Conservation (phyloP, 2,329 filamentous ascomycete genomes). For the Fusarium floridanum region DNA sequence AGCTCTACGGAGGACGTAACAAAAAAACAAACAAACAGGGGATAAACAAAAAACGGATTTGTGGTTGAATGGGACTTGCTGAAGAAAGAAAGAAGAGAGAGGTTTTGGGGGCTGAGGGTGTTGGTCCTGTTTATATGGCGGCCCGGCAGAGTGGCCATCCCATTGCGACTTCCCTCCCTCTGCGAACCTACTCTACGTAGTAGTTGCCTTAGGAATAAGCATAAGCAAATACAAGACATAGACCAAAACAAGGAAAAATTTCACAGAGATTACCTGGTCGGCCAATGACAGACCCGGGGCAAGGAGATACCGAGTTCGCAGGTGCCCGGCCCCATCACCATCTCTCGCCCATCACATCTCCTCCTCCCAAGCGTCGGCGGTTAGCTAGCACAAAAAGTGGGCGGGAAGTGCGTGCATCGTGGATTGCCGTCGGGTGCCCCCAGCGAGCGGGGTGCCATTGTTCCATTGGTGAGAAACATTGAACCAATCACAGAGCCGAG, state of each 20-base stretch:
- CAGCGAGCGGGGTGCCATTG: slow-evolving; percentile 12
- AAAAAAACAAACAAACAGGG: slow-evolving; percentile 56
- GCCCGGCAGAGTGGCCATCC: slow-evolving; percentile 36
- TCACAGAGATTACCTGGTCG: slow-evolving; percentile 7
- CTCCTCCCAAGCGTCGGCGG: slow-evolving; percentile 39
- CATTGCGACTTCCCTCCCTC: neutral
- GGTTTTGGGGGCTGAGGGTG: slow-evolving; percentile 48
- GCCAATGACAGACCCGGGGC: slow-evolving; percentile 36
- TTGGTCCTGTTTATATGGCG: slow-evolving; percentile 50
- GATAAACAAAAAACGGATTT: slow-evolving; percentile 64
- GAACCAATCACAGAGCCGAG: slow-evolving; percentile 20
- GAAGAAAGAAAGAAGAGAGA: slow-evolving; percentile 62
- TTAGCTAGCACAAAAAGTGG: slow-evolving; percentile 35
- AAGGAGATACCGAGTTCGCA: slow-evolving; percentile 40
- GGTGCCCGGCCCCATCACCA: slow-evolving; percentile 22
- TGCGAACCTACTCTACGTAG: slow-evolving; percentile 2
- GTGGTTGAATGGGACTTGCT: slow-evolving; percentile 73
- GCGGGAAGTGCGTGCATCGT: slow-evolving; percentile 40
- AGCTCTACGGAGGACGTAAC: slow-evolving; percentile 61
- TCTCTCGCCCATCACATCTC: slow-evolving; percentile 41
- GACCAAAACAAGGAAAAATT: slow-evolving; percentile 11
- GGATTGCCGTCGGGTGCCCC: neutral
- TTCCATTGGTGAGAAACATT: slow-evolving; percentile 25
- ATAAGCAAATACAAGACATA: slow-evolving; percentile 13
- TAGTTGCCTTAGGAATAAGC: slow-evolving; percentile 30